Evolutionary conservation across 768 basidiomycete species (phyloP).

Genomic region (Hebeloma cylindrosporum): DNA sequence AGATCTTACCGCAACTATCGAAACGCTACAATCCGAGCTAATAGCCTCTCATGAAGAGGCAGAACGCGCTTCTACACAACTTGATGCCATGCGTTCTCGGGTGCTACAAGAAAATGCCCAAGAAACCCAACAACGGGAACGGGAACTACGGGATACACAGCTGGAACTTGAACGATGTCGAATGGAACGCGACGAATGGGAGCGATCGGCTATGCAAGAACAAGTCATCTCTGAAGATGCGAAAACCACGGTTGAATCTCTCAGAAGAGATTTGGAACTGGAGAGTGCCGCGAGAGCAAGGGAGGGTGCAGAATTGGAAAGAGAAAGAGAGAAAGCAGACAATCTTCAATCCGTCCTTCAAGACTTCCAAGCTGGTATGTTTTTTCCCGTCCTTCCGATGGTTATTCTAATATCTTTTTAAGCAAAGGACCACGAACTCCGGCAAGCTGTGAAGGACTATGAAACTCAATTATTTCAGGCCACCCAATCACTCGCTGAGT

Average conservation of each 20-base stretch:
- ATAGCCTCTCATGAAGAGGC: slow-evolving; percentile 73
- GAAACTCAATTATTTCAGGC: slow-evolving; percentile 69
- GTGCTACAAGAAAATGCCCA: slow-evolving; percentile 68
- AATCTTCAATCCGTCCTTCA: slow-evolving; percentile 93
- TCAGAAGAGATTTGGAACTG: slow-evolving; percentile 66
- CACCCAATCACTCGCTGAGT: slow-evolving; percentile 84
- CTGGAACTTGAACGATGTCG: slow-evolving; percentile 86
- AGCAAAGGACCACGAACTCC: slow-evolving; percentile 93
- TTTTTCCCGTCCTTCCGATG: neutral
- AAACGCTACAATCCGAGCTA: slow-evolving; percentile 81
- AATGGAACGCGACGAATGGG: slow-evolving; percentile 72
- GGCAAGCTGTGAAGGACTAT: slow-evolving; percentile 79
- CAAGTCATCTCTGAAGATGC: slow-evolving; percentile 71
- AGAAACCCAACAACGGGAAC: slow-evolving; percentile 69
- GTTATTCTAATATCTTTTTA: neutral
- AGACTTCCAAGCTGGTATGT: slow-evolving; percentile 91
- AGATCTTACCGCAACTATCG: slow-evolving; percentile 66
- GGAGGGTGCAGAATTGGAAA: slow-evolving; percentile 56
- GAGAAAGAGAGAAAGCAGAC: slow-evolving; percentile 68
- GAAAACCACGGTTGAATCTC: slow-evolving; percentile 51
- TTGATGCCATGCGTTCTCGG: slow-evolving; percentile 64
- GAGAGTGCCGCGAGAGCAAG: slow-evolving; percentile 59
- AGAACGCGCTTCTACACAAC: slow-evolving; percentile 65
- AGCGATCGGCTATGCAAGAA: slow-evolving; percentile 54
- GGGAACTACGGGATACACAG: slow-evolving; percentile 78